Base-by-base conservation (phyloP, 495 filamentous ascomycete species). In the Penicillium desertorum region DNA sequence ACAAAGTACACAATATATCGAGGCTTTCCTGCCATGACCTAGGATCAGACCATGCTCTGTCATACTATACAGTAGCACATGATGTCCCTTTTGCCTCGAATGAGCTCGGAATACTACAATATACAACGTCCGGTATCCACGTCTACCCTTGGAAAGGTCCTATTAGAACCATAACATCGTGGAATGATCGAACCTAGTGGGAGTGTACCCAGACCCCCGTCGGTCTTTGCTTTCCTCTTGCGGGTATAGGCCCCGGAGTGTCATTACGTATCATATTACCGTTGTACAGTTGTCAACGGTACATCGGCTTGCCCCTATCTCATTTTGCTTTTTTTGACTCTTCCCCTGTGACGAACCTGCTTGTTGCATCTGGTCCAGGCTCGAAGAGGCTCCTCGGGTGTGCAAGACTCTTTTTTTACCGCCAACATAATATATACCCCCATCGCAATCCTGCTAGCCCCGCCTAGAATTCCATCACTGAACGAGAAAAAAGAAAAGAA, bases 171-270 rank as follows among this genome's bases (percentile, higher is more conserved):
- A 12, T 45, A 17, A 63, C 57, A 57, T 60, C 44, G 56, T 29
- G 6, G 27, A 29, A 29, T 62, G 57, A 70, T 74, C 64, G 64
- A 63, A 62, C 58, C 72, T 75, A 75, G 67, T 73, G 69, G 72
- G 72, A 75, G 71, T 62, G 68, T 56, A 71, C 46, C 58, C 22
- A 52, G 51, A 16, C 36, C 53, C 25, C 51, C 12, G 49, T 23
- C 23, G 51, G 46, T 20, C 62, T 57, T 44, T 32, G n/a, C 39
- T 51, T 52, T 59, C 55, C 47, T 48, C 51, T 50, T 54, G 32
- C 48, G 47, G 47, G 25, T 44, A 36, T 20, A 41, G 34, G 25
- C 54, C 48, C 48, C 53, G 53, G 42, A 52, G 22, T 43, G 41
- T 17, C 41, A 45, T 17, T 39, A 34, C 2, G 45, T 30, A 30